Base-by-base conservation (phyloP, 1,284 basidiomycete genomes). In the Tausonia pullulans region DNA sequence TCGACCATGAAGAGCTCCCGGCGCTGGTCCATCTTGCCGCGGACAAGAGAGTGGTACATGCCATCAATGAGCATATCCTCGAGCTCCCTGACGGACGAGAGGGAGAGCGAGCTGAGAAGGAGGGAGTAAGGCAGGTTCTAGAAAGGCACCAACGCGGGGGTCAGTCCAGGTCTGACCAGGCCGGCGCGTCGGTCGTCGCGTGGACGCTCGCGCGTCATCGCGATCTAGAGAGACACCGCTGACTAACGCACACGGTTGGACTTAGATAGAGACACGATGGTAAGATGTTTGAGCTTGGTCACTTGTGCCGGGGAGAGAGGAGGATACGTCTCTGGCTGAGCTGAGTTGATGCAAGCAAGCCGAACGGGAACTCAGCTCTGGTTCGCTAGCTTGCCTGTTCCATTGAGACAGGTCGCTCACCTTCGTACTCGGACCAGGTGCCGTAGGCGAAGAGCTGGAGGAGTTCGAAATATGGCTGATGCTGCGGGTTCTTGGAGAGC, bases 11-110 rank as follows among this genome's bases (percentile, higher is more conserved):
- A 81, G 68, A 90, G 84, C 67, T 84, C 82, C 69, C 87, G 82
- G 71, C 89, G 88, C 77, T 97, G 93, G 75, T 97, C 90, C 59
- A 98, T 84, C 71, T 90, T 92, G 10, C 90, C 94, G 55, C 84
- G 83, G 51, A 98, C 81, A 58, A 97, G 79, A 70, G 89, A 87
- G 50, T 89, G 84, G 74, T 97, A 98, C 73, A 97, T 90, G 8
- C 87, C 86, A 71, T 97, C 93, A 74, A 98, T 97, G 74, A 97
- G 88, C 68, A 96, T 82, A 74, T 97, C 93, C 74, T 98, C 95
- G 4, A 98, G 83, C 68, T 89, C 87, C 60, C 90, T 84, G 62
- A 90, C 84, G 1, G 82, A 85, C 2, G 82, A 79, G 73, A 92
- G 81, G 57, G 88, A 81, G 16, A 97, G 82, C 2, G 81, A 78